phyloP scores from a whole-genome alignment of 2,329 filamentous ascomycete genomes.

The Lojkania enalia region DNA sequence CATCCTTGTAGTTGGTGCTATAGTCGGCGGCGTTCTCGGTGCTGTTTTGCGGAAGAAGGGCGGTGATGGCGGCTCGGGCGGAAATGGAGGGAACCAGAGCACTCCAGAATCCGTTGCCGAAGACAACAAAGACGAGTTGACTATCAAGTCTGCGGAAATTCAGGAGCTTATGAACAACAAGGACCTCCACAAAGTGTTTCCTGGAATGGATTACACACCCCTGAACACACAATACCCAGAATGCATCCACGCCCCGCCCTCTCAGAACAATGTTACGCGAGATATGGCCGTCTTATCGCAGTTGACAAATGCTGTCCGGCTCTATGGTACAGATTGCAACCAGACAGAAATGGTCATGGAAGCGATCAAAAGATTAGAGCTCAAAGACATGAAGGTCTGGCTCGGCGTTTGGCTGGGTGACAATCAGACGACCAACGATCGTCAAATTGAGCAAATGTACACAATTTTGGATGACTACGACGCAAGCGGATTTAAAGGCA shows the following conservation, averaged over 20 bases:
- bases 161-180: conserved; percentile 78
- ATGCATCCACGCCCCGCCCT: conserved; percentile 75
- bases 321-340: conserved; percentile 97
- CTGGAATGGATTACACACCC: conserved; percentile 93
- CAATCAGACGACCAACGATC: conserved; percentile 79
- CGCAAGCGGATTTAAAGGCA: conserved; percentile 60
- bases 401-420: conserved; percentile 89
- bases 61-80: conserved; percentile 25
- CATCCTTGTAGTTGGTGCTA: conserved; percentile 68
- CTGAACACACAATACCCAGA: conserved; percentile 88
- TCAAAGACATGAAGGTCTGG: conserved; percentile 86
- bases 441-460: conserved; percentile 85
- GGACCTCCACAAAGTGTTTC: conserved; percentile 88
- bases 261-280: conserved; percentile 91
- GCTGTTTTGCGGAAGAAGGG: conserved; percentile 63
- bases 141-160: conserved; percentile 76
- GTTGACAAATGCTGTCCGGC: conserved; percentile 80
- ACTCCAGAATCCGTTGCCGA: conserved; percentile 51
- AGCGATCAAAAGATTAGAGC: conserved; percentile 72
- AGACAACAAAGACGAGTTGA: conserved; percentile 74
- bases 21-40: conserved; percentile 75
- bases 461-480: conserved; percentile 73
- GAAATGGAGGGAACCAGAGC: conserved; percentile 18
- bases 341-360: conserved; percentile 93
- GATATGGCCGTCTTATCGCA: conserved; percentile 90